phyloP scores from a whole-genome alignment of 1,139 yeast species.

The Kodamaea sp. region DNA sequence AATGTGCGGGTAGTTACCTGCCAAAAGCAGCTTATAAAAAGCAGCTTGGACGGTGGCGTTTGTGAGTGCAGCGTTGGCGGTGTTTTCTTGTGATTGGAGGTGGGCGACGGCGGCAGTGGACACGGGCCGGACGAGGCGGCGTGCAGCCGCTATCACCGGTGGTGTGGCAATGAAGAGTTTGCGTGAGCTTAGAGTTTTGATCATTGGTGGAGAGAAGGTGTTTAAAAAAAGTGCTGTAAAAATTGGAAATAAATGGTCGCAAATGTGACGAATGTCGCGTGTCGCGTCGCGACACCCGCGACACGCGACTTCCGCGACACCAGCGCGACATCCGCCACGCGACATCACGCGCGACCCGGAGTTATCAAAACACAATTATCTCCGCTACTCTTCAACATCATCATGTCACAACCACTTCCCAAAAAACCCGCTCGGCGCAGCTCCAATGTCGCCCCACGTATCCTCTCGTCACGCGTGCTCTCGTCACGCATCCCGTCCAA shows the following conservation, averaged over 20 bases:
- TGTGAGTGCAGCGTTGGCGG: conserved; percentile 69
- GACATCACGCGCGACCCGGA: too few species aligned
- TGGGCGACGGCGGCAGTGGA: conserved; percentile 28
- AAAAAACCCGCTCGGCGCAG: conserved; percentile 9
- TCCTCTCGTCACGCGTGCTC: conserved; percentile 13
- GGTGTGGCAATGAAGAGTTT: too few species aligned
- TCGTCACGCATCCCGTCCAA: conserved; percentile 12
- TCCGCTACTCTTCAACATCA: neutral
- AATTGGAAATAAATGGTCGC: too few species aligned
- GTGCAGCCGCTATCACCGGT: too few species aligned
- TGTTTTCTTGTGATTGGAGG: conserved; percentile 71
- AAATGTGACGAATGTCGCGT: too few species aligned
- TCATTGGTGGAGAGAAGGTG: too few species aligned
- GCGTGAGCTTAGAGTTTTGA: too few species aligned
- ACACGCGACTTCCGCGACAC: too few species aligned
- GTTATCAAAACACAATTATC: too few species aligned
- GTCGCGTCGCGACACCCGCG: too few species aligned
- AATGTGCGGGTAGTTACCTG: conserved; percentile 84
- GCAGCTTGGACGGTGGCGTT: conserved; percentile 75
- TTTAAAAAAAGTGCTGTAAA: too few species aligned
- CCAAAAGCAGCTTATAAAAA: conserved; percentile 69
- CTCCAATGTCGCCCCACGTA: conserved; percentile 8
- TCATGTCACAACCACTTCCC: conserved; percentile 14
- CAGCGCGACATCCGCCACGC: too few species aligned
- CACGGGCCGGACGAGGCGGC: conserved; percentile 7